Percentiles rank a stretch among this genome's conserved stretches.
phyloP scores from a whole-genome alignment of 495 filamentous ascomycete genomes.

The Opeltia flavorubescens region DNA sequence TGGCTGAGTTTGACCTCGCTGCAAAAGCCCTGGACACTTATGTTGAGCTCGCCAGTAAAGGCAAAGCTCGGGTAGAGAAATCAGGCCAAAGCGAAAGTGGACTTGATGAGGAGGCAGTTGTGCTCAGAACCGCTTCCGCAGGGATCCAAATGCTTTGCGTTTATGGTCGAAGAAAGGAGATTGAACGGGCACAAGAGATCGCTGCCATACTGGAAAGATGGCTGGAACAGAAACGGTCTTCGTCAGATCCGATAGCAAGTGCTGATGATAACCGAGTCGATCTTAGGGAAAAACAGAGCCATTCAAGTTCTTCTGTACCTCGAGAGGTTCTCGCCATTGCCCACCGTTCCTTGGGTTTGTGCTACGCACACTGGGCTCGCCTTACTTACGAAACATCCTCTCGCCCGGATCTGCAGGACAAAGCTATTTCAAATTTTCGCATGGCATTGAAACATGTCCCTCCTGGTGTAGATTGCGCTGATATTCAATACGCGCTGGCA shows the following conservation, averaged over 20 bases:
- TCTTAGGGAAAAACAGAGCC: constrained; percentile 10
- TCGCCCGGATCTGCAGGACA: constrained; percentile 51
- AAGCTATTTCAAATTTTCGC: constrained; percentile 59
- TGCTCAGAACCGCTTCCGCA: constrained; percentile 61
- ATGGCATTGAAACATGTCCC: constrained; percentile 52
- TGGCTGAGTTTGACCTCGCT: constrained; percentile 81
- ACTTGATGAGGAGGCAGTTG: constrained; percentile 60
- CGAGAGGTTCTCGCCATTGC: constrained; percentile 45
- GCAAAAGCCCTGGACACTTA: constrained; percentile 81
- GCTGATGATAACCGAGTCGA: constrained; percentile 19
- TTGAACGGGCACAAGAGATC: constrained; percentile 61
- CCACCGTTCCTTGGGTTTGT: constrained; percentile 70
- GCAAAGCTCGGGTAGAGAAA: constrained; percentile 66
- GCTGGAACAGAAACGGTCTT: constrained; percentile 30
- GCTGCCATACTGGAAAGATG: constrained; percentile 51
- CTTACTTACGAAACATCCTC: constrained; percentile 58
- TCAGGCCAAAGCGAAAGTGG: constrained; percentile 55
- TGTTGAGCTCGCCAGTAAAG: constrained; percentile 67
- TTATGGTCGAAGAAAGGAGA: constrained; percentile 59
- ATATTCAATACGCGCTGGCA: constrained; percentile 66
- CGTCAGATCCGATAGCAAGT: constrained; percentile 22
- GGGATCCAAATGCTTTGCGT: constrained; percentile 69
- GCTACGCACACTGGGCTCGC: constrained; percentile 72
- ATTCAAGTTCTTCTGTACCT: constrained; percentile 27
- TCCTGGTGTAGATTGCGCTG: constrained; percentile 44